Percentiles rank a stretch among this genome's conserved stretches.
Conservation (phyloP, 352 stramenopile genomes). For the Globisporangium carolinianum region DNA sequence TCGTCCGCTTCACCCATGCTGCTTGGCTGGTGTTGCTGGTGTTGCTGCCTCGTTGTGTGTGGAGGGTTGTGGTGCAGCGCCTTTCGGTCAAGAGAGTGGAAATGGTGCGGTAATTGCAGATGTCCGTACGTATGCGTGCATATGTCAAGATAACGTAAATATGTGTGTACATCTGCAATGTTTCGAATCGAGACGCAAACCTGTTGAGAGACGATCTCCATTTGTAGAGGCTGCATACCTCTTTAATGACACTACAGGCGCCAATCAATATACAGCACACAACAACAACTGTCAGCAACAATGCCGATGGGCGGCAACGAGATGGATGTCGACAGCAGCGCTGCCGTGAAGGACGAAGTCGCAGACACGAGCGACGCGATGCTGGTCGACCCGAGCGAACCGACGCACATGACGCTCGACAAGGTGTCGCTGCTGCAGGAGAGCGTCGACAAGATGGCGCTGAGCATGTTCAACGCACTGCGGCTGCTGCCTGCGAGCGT, state of each 20-base stretch:
- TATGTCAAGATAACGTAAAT: too few relatives aligned
- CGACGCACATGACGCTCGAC: constrained; percentile 29
- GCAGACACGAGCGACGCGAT: not conserved
- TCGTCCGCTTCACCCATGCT: constrained; percentile 15
- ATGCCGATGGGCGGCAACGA: constrained; percentile 4
- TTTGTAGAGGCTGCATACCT: too few relatives aligned
- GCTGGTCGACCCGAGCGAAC: constrained; percentile 14
- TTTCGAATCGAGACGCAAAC: too few relatives aligned
- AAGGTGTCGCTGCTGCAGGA: constrained; percentile 82
- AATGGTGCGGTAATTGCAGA: too few relatives aligned
- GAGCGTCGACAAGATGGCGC: constrained; percentile 80
- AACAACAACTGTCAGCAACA: not conserved
- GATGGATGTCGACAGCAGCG: constrained; percentile 8
- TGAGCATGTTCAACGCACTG: constrained; percentile 87
- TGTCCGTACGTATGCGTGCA: too few relatives aligned
- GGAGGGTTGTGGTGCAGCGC: too few relatives aligned
- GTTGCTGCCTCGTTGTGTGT: not conserved
- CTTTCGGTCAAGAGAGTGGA: too few relatives aligned
- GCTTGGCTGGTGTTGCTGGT: not conserved
- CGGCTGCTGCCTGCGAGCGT: constrained; percentile 55
- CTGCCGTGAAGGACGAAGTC: constrained; percentile 8
- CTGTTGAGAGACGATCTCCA: too few relatives aligned
- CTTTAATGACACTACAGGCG: too few relatives aligned
- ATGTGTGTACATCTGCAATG: too few relatives aligned
- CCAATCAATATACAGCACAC: not conserved